Base-by-base conservation (phyloP, 768 basidiomycete genomes). In the Termitomyces bulborhizus region DNA sequence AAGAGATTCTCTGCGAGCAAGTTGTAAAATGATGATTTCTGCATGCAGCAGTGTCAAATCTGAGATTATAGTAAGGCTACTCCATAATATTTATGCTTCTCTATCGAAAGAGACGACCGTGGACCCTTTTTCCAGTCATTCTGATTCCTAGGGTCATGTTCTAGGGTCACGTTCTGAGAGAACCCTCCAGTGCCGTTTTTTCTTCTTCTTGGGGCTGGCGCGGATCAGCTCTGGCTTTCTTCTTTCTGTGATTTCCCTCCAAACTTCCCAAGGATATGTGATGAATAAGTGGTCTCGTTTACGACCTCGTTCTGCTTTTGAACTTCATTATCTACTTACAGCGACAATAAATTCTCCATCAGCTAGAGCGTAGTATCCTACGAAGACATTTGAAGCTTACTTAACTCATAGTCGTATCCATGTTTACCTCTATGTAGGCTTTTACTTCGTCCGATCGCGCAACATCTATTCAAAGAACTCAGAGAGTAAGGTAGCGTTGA, bases 231-330 rank as follows among this genome's bases (percentile, higher is more conserved):
- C 18, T 26, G 21, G 37, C 9, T 21, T 18, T 16, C 29, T 13
- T 48, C 32, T 39, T 18, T 37, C 11, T 6, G 2, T 12, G 54
- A 51, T 50, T 39, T 44, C 39, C 15, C 46, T 46, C 6, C 42
- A 31, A 18, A 49, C 51, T n/a, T 54, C 61, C 16, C 51, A 59
- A 44, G 31, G 41, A 57, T 41, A 42, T 37, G 6, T 59, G n/a
- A 18, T 62, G 11, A 13, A 53, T 4, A 26, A 32, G 6, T 15
- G 21, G 13, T 9, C 15, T 16, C 29, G 40, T 15, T 4, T 40
- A 42, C 29, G 36, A 51, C 44, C 46, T 61, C n/a, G 51, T 57
- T 34, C 36, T 58, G 18, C 60, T 51, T 29, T 48, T 61, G 31
- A 54, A 54, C 16, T 3, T 15, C 3, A 27, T 18, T 11, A 37